These are phyloP conservation scores for Vigna hirtella DNA, from an alignment of 306 rosid genomes.

Conservation along the genomic window DNA sequence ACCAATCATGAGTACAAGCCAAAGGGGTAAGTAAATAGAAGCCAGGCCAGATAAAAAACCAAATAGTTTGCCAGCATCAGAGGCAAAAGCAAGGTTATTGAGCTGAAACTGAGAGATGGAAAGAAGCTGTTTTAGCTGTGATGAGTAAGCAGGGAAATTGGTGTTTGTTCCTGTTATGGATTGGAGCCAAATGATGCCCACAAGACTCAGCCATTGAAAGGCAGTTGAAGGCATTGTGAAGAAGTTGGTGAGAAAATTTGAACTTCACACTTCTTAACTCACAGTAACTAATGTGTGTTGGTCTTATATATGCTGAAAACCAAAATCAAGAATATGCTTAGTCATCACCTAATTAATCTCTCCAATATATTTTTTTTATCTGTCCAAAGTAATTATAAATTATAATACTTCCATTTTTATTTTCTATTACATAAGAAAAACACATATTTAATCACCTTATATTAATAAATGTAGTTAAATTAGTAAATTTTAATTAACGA, in stretches of 20 bases:
- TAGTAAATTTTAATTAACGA: no score
- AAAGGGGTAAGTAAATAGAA: conserved; percentile 65
- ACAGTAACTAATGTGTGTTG: neutral
- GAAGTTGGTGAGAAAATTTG: neutral
- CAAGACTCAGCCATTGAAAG: conserved; percentile 81
- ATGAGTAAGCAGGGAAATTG: conserved; percentile 83
- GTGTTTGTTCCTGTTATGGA: conserved; percentile 82
- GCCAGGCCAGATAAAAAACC: conserved; percentile 82
- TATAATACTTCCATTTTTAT: no score
- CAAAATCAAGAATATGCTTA: neutral
- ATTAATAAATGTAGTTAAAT: no score
- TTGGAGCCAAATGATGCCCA: conserved; percentile 84
- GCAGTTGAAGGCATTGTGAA: conserved; percentile 53
- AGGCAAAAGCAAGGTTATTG: conserved; percentile 92
- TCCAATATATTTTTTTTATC: neutral
- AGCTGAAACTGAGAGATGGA: conserved; percentile 77
- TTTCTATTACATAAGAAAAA: no score
- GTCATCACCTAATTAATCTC: neutral
- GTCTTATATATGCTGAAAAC: neutral
- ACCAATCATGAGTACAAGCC: conserved; percentile 81
- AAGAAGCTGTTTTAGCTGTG: conserved; percentile 68
- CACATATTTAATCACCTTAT: no score
- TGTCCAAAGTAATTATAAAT: no score
- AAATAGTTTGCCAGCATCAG: conserved; percentile 84
- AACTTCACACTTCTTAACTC: conserved; percentile 16